Conservation (phyloP, 1,139 yeast genomes). For the Scheffersomyces segobiensis region DNA sequence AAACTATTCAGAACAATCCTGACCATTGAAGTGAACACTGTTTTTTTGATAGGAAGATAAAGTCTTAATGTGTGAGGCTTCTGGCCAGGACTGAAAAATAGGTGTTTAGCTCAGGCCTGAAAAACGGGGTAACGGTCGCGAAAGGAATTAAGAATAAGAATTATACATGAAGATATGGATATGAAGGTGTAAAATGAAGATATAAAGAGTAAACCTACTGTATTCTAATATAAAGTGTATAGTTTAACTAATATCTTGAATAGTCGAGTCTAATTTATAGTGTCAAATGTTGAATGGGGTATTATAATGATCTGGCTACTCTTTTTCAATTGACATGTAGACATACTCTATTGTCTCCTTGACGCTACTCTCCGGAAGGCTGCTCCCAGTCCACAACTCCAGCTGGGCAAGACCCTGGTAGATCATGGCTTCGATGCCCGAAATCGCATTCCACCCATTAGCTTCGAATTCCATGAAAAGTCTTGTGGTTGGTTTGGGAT, state of each 20-base stretch:
- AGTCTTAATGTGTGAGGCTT: background rate
- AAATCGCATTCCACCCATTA: constrained; percentile 25
- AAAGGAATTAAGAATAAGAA: background rate
- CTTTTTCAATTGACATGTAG: background rate
- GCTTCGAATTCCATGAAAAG: constrained; percentile 21
- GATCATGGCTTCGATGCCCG: constrained; percentile 29
- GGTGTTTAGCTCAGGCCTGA: background rate
- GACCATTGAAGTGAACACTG: background rate
- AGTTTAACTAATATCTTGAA: too few relatives aligned
- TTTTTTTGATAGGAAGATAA: background rate
- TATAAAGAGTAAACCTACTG: background rate
- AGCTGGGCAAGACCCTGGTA: constrained; percentile 32
- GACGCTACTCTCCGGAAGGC: constrained; percentile 16
- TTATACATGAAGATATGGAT: too few relatives aligned
- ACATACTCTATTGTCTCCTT: constrained; percentile 9
- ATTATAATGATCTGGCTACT: background rate
- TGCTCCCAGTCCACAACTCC: constrained; percentile 27
- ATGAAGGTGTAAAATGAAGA: too few relatives aligned
- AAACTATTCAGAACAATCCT: background rate
- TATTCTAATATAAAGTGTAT: background rate
- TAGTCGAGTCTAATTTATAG: too few relatives aligned
- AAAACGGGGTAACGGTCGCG: background rate
- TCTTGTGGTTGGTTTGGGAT: constrained; percentile 23
- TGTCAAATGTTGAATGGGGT: background rate
- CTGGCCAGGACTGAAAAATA: background rate